These are phyloP conservation scores for Xylaria sp. DNA, from an alignment of 2,329 filamentous ascomycete genomes.

Conservation along the genomic window DNA sequence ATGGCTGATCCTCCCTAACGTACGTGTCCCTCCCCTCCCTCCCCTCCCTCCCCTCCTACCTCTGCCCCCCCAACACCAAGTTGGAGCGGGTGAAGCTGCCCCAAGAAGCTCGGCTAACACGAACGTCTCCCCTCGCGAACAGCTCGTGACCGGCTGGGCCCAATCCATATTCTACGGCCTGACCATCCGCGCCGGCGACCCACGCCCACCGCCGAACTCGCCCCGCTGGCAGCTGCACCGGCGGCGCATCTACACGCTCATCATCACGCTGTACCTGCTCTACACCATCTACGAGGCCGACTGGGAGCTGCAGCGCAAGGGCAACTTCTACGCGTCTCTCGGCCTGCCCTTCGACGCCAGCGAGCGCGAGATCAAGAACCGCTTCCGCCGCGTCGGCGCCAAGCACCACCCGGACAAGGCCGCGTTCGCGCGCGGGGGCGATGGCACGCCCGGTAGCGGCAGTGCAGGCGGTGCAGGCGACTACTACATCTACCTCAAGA, in stretches of 20 bases:
- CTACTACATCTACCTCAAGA: slow-evolving; percentile 81
- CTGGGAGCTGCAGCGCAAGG: slow-evolving; percentile 72
- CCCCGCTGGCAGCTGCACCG: slow-evolving; percentile 75
- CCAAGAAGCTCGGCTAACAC: background rate
- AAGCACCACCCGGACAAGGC: slow-evolving; percentile 86
- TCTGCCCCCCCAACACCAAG: background rate
- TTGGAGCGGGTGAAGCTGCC: background rate
- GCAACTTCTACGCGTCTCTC: slow-evolving; percentile 81
- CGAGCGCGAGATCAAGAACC: slow-evolving; percentile 80
- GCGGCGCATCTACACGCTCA: slow-evolving; percentile 79
- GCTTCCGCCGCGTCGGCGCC: slow-evolving; percentile 78
- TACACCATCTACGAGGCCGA: slow-evolving; percentile 95
- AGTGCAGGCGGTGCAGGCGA: slow-evolving; percentile 43
- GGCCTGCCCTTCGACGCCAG: slow-evolving; percentile 70
- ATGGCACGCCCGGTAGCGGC: no score
- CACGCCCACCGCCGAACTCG: slow-evolving; percentile 73
- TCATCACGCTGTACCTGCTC: slow-evolving; percentile 81
- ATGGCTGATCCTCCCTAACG: slow-evolving; percentile 62
- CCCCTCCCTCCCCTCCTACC: background rate
- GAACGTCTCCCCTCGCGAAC: background rate
- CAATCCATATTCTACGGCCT: slow-evolving; percentile 86
- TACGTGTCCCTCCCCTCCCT: slow-evolving; percentile 40
- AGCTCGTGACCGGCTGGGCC: slow-evolving; percentile 79
- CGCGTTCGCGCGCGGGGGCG: slow-evolving; percentile 39
- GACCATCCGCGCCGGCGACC: slow-evolving; percentile 86